A percentile compares a stretch with the other conserved stretches of the same genome.
These are phyloP conservation scores for Senecio squalidus DNA, from an alignment of 140 eudicot genomes.

Conservation along the genomic window DNA sequence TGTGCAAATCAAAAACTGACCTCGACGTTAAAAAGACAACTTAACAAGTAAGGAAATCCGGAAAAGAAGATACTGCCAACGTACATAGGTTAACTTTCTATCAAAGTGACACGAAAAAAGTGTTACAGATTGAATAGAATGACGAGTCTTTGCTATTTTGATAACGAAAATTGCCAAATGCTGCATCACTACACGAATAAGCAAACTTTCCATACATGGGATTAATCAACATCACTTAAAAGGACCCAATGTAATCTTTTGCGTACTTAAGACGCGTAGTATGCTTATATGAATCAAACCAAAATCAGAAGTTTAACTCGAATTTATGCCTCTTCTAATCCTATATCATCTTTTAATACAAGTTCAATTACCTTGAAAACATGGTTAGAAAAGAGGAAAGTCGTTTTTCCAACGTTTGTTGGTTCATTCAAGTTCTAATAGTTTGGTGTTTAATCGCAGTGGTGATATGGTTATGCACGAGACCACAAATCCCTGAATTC, in stretches of 20 bases:
- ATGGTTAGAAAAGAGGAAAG: conserved; percentile 19
- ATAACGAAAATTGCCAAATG: too few relatives aligned
- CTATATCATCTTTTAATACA: too few relatives aligned
- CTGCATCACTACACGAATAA: too few relatives aligned
- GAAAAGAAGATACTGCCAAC: conserved; percentile 2
- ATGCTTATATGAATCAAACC: neutral
- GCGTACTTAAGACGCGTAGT: neutral
- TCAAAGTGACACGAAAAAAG: conserved; percentile 17
- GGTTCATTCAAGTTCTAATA: conserved; percentile 33
- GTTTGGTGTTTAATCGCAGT: conserved; percentile 26
- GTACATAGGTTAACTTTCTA: conserved; percentile 20
- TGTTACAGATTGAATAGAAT: neutral
- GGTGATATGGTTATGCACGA: conserved; percentile 31
- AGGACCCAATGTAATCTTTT: neutral
- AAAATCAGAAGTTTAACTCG: neutral
- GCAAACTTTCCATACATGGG: neutral
- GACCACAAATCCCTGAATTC: conserved; percentile 32
- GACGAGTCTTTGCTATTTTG: neutral
- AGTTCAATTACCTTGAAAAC: conserved; percentile 1
- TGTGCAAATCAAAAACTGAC: too few relatives aligned
- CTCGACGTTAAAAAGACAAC: conserved; percentile 4
- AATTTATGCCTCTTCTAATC: conserved; percentile 8
- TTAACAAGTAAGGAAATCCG: conserved; percentile 13
- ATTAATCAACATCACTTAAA: too few relatives aligned
- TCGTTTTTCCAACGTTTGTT: conserved; percentile 25